Base-by-base conservation (phyloP, 768 basidiomycete species). In the Termitomyces heimii region DNA sequence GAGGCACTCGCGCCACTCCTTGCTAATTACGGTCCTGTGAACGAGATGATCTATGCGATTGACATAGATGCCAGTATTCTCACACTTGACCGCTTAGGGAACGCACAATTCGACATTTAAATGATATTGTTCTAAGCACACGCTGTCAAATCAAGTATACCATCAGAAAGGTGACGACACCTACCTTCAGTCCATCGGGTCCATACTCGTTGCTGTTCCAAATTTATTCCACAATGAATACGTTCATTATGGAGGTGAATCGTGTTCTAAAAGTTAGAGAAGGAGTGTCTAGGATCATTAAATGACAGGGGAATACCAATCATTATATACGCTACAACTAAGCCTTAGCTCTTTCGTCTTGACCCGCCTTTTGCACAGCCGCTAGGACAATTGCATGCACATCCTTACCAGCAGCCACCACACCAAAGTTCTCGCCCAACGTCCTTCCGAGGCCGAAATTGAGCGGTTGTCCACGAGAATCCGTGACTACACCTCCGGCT, bases 381-480 rank as follows among this genome's bases (percentile, higher is more conserved):
- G 79, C 81, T 16, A 98, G 72, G 2, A 94, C 86, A 29, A 76
- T 75, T 0, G 74, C 65, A 62, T 97, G 92, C 2, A 86, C 77
- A 8, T 81, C 85, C 66, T 82, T 85, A 9, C 86, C 85, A 18
- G 89, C 85, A 32, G 92, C 95, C 7, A 98, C 80, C 22, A 98
- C 82, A 0, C 96, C 96, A 66, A 81, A 86, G 69, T 98, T 98
- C 65, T 83, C 84, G 2, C 87, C 89, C 37, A 98, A 72, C 1
- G 91, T 93, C 58, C 94, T 73, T 3, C 96, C 96, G 1, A 89
- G 75, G 0, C 91, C 88, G 70, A 99, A 98, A 67, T 96, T 80
- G 26, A 99, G 82, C 0, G 80, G 78, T 53, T 80, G 60, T 3
- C 94, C 96, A 43, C 85, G 78, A 49, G 89, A 89, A 68, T 98